Conservation (phyloP, 78 protist species). For the Cavenderia fasciculata region DNA sequence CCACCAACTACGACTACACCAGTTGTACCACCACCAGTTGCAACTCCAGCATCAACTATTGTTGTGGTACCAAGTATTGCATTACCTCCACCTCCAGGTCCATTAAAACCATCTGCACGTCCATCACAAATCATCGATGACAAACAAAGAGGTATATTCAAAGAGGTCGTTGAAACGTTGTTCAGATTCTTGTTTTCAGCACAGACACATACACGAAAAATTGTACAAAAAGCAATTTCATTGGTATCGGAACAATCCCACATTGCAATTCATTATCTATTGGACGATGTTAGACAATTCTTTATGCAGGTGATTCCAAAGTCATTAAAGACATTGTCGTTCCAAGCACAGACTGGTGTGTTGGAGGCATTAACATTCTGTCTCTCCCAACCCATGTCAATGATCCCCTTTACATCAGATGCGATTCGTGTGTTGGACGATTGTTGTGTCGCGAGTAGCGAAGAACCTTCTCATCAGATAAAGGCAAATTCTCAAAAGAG, state of each 20-base stretch:
- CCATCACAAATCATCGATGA: slow-evolving; percentile 2
- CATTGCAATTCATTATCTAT: slow-evolving; percentile 21
- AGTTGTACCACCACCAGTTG: neutral
- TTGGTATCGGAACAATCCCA: slow-evolving; percentile 11
- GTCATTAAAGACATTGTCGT: neutral
- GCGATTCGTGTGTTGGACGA: slow-evolving; percentile 8
- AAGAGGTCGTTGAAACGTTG: slow-evolving; percentile 15
- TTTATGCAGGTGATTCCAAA: neutral
- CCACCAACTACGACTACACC: neutral
- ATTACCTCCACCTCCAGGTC: neutral
- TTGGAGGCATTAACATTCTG: slow-evolving; percentile 42
- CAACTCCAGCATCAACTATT: neutral
- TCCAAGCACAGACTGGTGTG: slow-evolving; percentile 26
- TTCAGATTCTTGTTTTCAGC: neutral
- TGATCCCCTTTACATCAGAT: slow-evolving; percentile 15
- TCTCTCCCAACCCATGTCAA: slow-evolving; percentile 12
- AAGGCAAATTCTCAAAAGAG: slow-evolving; percentile 19
- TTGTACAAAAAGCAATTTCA: neutral
- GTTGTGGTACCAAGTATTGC: neutral
- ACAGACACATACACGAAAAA: slow-evolving; percentile 23
- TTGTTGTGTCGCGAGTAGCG: slow-evolving; percentile 46
- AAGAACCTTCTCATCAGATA: neutral
- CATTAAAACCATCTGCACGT: slow-evolving; percentile 18
- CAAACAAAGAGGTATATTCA: neutral
- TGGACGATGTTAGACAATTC: neutral